Evolutionary conservation across 75 land plant genomes (phyloP).

Genomic region (Adiantum capillusveneris): DNA sequence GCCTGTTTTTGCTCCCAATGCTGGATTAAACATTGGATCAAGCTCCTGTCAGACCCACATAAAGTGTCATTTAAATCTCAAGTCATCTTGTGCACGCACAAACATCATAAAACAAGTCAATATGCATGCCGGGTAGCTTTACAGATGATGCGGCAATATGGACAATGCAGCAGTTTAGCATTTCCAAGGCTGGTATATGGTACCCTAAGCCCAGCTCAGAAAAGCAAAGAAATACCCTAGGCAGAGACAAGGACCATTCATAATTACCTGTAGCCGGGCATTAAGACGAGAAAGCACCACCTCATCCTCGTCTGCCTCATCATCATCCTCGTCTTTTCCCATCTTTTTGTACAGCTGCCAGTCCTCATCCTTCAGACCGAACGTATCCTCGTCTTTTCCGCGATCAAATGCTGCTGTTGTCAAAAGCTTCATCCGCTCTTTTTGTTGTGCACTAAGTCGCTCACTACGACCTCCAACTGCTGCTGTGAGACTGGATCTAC

Average conservation of each 20-base stretch:
- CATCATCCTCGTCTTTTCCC: conserved; percentile 92
- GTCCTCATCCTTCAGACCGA: conserved; percentile 93
- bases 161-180: too few species aligned
- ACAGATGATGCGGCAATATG: too few species aligned
- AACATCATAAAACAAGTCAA: too few species aligned
- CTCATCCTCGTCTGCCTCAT: conserved; percentile 67
- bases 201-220: too few species aligned
- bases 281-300: conserved; percentile 66
- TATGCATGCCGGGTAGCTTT: too few species aligned
- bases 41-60: too few species aligned
- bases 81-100: too few species aligned
- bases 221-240: too few species aligned
- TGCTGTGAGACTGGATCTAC: conserved; percentile 12
- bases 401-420: conserved; percentile 97
- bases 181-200: too few species aligned
- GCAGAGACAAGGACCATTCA: too few species aligned
- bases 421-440: conserved; percentile 91
- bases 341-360: conserved; percentile 95
- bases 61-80: too few species aligned
- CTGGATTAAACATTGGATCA: conserved; percentile 24
- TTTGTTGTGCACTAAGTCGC: conserved; percentile 80
- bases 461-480: conserved; percentile 87
- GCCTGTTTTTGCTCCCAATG: conserved; percentile 8
- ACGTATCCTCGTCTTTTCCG: conserved; percentile 97
- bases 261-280: conserved; percentile 68